Base-by-base conservation (phyloP, 2,329 filamentous ascomycete species). In the Colletotrichum acutatum region DNA sequence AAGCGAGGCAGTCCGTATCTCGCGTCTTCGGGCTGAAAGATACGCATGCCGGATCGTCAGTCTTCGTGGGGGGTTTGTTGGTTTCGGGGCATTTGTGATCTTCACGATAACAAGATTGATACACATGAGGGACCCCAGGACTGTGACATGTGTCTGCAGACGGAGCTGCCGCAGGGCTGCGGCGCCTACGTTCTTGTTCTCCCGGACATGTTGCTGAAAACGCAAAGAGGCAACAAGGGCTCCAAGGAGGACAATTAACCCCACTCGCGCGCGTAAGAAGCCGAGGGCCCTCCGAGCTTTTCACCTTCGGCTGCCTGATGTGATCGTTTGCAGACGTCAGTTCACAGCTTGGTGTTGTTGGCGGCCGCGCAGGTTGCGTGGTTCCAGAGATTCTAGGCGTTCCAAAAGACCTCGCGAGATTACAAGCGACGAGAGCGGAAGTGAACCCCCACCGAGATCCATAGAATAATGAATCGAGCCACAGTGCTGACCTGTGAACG, bases 131-230 rank as follows among this genome's bases (percentile, higher is more conserved):
- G 26, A 24, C 26, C 32, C 59, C 30, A 30, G 54, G 42, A 16
- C 16, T 57, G 57, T 30, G 37, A 56, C 22, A 34, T 54, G 59
- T 54, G 59, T 37, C 46, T 49, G 60, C 66, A 53, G 54, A 54
- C 66, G 66, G 66, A 49, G 70, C 59, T 56, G 59, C 58, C 69
- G 58, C 69, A 46, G 24, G 65, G 22, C 69, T 62, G 69, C 60
- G 66, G 66, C 59, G 56, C 70, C 22, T 46, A 60, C 30, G 16
- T 54, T 37, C 28, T 30, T 22, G 9, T 57, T 22, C 24, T 52
- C n/a, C 52, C 65, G 46, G 59, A 30, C 66, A 53, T 49, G 54
- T 69, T 70, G 66, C 66, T 72, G 59, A 49, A 72, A 72, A 64
- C 42, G 26, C 60, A 26, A 49, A 34, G 69, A 72, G 66, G 60